Base-by-base conservation (phyloP, 2,329 filamentous ascomycete genomes). In the Claviceps cyperi region DNA sequence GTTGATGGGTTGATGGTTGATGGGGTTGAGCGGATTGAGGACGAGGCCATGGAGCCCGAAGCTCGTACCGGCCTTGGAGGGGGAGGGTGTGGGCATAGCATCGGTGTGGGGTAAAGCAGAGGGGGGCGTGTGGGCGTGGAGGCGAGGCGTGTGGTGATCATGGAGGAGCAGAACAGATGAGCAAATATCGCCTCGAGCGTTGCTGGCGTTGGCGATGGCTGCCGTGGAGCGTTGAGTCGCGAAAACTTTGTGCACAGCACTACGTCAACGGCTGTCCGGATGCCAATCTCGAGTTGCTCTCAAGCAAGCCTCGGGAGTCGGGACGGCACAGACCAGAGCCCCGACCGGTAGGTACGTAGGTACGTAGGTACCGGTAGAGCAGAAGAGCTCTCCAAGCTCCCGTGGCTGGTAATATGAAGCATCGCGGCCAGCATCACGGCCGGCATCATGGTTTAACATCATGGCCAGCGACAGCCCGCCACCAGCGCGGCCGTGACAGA, bases 21-120 rank as follows among this genome's bases (percentile, higher is more conserved):
- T 32, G 28, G 28, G 51, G 49, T 49, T 53, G 51, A 40, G 46
- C 46, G 48, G 51, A 53, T 49, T 51, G 49, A 51, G 47, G 51
- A 51, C 35, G 28, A 46, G 46, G 40, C 36, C 46, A 40, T 49
- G 49, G 49, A 51, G 51, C 51, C 51, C 51, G 43, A 49, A 32
- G 47, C 51, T 49, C 47, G 47, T 45, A 48, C 36, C 21, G 50
- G 44, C 37, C 37, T 44, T 47, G 51, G 49, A 47, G 41, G 28
- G 37, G 41, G 49, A 8, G 19, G 36, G 3, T 11, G 41, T 28
- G 41, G 22, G 14, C n/a, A 14, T n/a, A 17, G 17, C 9, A 24
- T 24, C 21, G 17, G 44, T 37, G 32, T 37, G 44, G 13, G 13
- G 46, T 40, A 8, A 14, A 13, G 9, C 11, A 9, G 43, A 44